These are phyloP conservation scores for Cicer bijugum DNA, from an alignment of 306 rosid genomes.

Conservation along the genomic window DNA sequence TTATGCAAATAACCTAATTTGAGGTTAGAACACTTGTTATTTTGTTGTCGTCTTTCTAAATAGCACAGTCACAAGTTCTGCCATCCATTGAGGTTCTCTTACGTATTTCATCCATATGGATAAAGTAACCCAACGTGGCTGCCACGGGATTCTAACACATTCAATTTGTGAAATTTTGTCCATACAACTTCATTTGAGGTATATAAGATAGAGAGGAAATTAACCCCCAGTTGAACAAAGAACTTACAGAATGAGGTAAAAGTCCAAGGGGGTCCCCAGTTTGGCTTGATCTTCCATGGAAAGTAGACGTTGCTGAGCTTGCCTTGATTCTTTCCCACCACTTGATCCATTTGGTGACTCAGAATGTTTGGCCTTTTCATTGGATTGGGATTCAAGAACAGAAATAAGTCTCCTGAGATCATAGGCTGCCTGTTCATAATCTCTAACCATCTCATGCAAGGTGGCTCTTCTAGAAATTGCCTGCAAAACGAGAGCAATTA, in stretches of 20 bases:
- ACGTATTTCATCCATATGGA: conserved; percentile 1
- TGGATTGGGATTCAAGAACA: conserved; percentile 68
- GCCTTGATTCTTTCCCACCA: conserved; percentile 64
- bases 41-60: conserved; percentile 15
- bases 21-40: not conserved
- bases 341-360: conserved; percentile 60
- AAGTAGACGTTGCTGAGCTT: conserved; percentile 61
- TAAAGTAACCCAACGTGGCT: conserved; percentile 15
- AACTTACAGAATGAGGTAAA: conserved; percentile 90
- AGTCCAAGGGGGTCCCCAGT: conserved; percentile 66
- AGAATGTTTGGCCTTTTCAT: conserved; percentile 54
- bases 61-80: not conserved
- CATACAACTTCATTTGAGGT: conserved; percentile 1
- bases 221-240: conserved; percentile 24
- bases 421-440: conserved; percentile 72
- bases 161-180: conserved; percentile 5
- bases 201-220: conserved; percentile 36
- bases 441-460: conserved; percentile 84
- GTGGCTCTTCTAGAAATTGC: conserved; percentile 93
- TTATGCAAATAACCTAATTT: conserved; percentile 19
- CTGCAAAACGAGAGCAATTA: conserved; percentile 53
- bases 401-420: conserved; percentile 70
- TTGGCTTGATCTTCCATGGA: conserved; percentile 75
- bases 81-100: conserved; percentile 2
- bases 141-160: conserved; percentile 15